Evolutionary conservation across 352 stramenopile species (phyloP).

Genomic region (Phytophthora chlamydospora): DNA sequence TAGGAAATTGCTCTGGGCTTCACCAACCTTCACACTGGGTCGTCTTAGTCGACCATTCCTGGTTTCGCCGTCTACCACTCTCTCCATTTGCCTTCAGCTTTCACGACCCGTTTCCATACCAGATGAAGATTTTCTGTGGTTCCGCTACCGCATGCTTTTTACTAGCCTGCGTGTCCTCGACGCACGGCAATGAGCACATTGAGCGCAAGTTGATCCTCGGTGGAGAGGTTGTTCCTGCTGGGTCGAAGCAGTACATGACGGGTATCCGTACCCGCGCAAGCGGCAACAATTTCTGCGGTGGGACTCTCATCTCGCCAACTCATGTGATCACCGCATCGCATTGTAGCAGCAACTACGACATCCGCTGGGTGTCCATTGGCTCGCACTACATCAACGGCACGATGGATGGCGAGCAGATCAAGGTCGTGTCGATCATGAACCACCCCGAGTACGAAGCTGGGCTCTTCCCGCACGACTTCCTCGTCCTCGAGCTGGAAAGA

Average conservation of each 20-base stretch:
- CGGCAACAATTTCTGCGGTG: conserved; percentile 23
- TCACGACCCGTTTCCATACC: not conserved
- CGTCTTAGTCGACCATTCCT: not conserved
- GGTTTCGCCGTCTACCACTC: not conserved
- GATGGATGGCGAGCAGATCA: conserved; percentile 35
- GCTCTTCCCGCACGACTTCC: conserved; percentile 25
- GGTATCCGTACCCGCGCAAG: conserved; percentile 13
- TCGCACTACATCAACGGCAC: conserved; percentile 24
- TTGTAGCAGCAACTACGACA: conserved; percentile 20
- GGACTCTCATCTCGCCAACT: conserved; percentile 16
- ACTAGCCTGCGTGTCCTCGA: not conserved
- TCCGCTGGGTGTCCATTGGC: conserved; percentile 33
- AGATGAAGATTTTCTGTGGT: conserved; percentile 7
- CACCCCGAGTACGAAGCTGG: conserved; percentile 25
- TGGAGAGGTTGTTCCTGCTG: conserved; percentile 19
- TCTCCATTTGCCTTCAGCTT: conserved; percentile 6
- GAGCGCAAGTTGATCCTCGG: conserved; percentile 24
- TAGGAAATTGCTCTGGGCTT: no score
- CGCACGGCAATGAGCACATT: not conserved
- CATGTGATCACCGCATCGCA: conserved; percentile 28
- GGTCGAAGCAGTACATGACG: conserved; percentile 27
- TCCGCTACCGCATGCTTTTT: conserved; percentile 3
- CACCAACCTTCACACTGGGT: no score
- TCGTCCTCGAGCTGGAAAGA: conserved; percentile 30
- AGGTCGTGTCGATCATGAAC: conserved; percentile 24